Evolutionary conservation across 2,329 filamentous ascomycete genomes (phyloP).

Genomic region (Eutypa lata): DNA sequence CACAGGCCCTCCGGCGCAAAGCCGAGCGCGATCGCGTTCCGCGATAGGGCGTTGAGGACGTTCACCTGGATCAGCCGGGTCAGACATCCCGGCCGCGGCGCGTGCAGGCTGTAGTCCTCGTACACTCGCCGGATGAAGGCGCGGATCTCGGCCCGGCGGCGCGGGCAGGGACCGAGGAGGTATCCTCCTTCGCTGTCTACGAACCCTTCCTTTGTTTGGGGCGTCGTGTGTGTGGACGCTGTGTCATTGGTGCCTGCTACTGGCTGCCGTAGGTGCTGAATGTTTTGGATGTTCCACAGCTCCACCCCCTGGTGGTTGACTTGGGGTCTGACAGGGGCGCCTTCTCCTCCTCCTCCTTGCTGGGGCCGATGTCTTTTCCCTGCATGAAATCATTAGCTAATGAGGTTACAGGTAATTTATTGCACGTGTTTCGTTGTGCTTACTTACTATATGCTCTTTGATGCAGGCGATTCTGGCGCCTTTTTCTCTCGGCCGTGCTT

Average conservation of each 20-base stretch:
- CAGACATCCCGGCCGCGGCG: neutral
- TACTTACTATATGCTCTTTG: constrained; percentile 16
- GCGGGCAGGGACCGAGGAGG: too few relatives aligned
- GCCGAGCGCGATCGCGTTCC: constrained; percentile 5
- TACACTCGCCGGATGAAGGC: too few relatives aligned
- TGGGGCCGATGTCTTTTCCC: neutral
- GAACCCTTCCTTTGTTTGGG: too few relatives aligned
- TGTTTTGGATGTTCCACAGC: too few relatives aligned
- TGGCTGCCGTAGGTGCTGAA: too few relatives aligned
- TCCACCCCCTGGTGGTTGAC: too few relatives aligned
- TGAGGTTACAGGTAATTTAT: neutral
- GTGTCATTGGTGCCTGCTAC: too few relatives aligned
- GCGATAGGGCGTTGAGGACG: constrained; percentile 6
- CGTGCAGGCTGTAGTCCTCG: neutral
- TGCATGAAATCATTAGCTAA: neutral
- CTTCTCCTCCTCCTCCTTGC: neutral
- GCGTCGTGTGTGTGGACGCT: too few relatives aligned
- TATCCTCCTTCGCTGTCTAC: too few relatives aligned
- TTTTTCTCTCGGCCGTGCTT: constrained; percentile 20
- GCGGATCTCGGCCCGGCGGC: too few relatives aligned
- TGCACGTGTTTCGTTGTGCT: constrained; percentile 3
- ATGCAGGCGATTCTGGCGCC: constrained; percentile 23
- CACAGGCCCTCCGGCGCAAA: constrained; percentile 10
- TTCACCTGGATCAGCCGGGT: constrained; percentile 6
- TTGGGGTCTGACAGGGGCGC: too few relatives aligned